phyloP scores from a whole-genome alignment of 345 rosid species.

The Murraya koenigii region DNA sequence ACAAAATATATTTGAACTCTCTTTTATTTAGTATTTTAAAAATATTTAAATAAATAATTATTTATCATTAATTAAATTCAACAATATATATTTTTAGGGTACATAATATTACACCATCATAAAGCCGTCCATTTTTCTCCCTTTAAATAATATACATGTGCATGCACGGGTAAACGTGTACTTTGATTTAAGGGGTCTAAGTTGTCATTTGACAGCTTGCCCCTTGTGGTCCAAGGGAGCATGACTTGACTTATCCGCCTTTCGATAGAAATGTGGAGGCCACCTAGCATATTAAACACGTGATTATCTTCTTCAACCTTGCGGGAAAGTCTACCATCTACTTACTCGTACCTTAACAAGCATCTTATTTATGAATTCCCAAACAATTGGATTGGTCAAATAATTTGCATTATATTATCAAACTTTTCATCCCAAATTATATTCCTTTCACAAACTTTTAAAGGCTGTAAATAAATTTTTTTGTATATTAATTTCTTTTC shows the following conservation, averaged over 20 bases:
- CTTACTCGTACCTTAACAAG: background rate
- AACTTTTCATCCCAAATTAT: too few species aligned
- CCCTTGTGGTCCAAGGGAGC: background rate
- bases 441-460: too few species aligned
- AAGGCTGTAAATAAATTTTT: too few species aligned
- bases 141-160: too few species aligned
- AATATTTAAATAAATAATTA: background rate
- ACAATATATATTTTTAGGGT: too few species aligned
- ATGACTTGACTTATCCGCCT: background rate
- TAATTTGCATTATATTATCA: background rate
- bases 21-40: background rate
- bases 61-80: too few species aligned
- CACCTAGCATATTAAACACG: constrained; percentile 1
- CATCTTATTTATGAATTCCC: background rate
- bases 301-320: background rate
- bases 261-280: background rate
- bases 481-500: too few species aligned
- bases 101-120: too few species aligned
- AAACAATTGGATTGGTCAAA: background rate
- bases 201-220: background rate
- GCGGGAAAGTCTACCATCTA: background rate
- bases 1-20: background rate
- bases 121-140: too few species aligned
- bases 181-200: background rate
- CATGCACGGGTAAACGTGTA: background rate